Evolutionary conservation across 2,329 filamentous ascomycete genomes (phyloP), one percentile per base, ranked within the genome.

Genomic region (Paraconiothyrium sp.): DNA sequence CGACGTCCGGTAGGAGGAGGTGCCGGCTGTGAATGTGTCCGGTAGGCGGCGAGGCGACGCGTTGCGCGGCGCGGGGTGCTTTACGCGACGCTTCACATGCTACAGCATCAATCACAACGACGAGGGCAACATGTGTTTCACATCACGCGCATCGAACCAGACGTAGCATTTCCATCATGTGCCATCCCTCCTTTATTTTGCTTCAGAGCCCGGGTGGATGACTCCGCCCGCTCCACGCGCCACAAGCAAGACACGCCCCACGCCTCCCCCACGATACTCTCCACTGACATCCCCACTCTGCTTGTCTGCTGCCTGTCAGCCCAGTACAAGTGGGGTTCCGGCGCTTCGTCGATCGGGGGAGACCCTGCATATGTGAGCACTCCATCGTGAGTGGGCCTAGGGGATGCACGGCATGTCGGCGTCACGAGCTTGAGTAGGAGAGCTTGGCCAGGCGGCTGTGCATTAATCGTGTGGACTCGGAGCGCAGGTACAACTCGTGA

Each of bases 351-450:
- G 52, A 55, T 55, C 52, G n/a, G 30, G 10, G 14, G 35, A 5
- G 52, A n/a, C 52, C 52, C 52, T 55, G 52, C 52, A 55, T 55
- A 55, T 55, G 52, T 10, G 22, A 3, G 11, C 22, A n/a, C 6
- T 10, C 22, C 50, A 54, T 24, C n/a, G 22, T 44, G n/a, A 10
- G 41, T n/a, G 24, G 20, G 20, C 32, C 9, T 5, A 41, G 35
- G 35, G 35, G 7, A 41, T 22, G 37, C 37, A 54, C 37, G 35
- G 39, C 27, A 51, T 51, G 48, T 37, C 32, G 32, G 48, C 30
- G n/a, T 37, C 9, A 32, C 22, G 48, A n/a, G 50, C 34, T 13
- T 43, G 22, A 13, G 50, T 43, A 43, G 50, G 35, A 43, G 11
- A 30, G 50, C 50, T 54, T n/a, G 35, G 37, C 50, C n/a, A 10